Conservation (phyloP, 1,139 yeast genomes). For the Sugiyamaella neomexicana region DNA sequence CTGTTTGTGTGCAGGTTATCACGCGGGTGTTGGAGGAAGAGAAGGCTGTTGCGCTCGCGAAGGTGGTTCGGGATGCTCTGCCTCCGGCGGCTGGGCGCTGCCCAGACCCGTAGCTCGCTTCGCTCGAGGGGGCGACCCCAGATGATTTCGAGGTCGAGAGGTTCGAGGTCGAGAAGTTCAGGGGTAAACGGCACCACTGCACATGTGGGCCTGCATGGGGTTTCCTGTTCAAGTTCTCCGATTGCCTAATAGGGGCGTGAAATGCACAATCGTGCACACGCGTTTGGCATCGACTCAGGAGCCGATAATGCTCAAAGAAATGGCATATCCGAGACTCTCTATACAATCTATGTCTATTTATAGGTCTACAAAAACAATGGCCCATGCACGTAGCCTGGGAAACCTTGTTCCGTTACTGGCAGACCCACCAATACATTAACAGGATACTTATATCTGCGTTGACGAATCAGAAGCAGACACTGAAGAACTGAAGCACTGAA, state of each 20-base stretch:
- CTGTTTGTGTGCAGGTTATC: constrained; percentile 64
- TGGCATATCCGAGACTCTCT: background rate
- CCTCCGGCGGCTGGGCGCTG: no score
- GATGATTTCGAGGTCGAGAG: no score
- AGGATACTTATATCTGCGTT: no score
- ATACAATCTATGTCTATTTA: background rate
- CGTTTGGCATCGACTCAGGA: background rate
- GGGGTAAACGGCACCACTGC: background rate
- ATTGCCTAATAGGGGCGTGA: background rate
- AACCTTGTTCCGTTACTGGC: no score
- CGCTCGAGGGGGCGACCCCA: background rate
- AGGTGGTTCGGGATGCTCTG: constrained; percentile 1
- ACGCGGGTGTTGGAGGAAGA: constrained; percentile 13
- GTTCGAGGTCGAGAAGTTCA: background rate
- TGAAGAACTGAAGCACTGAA: no score
- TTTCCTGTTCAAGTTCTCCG: background rate
- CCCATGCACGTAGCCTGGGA: no score
- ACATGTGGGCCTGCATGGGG: background rate
- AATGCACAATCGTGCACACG: background rate
- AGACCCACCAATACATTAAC: no score
- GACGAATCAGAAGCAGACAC: no score
- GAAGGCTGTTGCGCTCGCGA: constrained; percentile 1
- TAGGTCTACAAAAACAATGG: background rate
- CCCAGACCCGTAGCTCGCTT: no score
- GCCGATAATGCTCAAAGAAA: background rate